phyloP scores from a whole-genome alignment of 2,329 filamentous ascomycete species.

The Fusarium burgessii region DNA sequence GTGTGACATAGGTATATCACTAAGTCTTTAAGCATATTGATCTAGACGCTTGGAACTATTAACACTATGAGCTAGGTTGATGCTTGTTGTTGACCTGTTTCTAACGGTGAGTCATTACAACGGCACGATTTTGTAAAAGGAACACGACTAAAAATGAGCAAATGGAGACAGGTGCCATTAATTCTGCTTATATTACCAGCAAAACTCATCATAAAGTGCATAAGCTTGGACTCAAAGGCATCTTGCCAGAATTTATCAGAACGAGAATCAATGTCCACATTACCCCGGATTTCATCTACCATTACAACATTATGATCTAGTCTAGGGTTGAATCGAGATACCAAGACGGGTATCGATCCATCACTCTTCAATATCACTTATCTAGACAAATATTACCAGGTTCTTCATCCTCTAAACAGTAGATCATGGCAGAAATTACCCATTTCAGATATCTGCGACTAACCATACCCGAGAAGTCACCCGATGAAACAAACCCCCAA shows the following conservation, averaged over 20 bases:
- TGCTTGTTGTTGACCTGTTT: neutral
- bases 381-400: neutral
- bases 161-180: neutral
- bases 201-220: too few relatives aligned
- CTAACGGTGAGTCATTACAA: neutral
- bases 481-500: neutral
- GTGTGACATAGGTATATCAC: too few relatives aligned
- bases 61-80: accelerated
- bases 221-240: too few relatives aligned
- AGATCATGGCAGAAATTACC: slow-evolving; percentile 2
- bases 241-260: neutral
- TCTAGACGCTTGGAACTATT: accelerated
- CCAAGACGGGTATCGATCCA: neutral
- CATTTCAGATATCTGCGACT: neutral
- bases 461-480: neutral
- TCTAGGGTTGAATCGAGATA: neutral
- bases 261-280: neutral
- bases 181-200: too few relatives aligned
- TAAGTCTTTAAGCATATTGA: neutral
- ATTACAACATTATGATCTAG: neutral
- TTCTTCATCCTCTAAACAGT: neutral
- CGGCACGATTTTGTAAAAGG: neutral
- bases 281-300: neutral
- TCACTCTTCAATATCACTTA: accelerated
- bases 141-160: neutral